Evolutionary conservation across 2,329 filamentous ascomycete genomes (phyloP), one percentile per base, ranked within the genome.

Genomic region (Trematosphaeria pertusa): DNA sequence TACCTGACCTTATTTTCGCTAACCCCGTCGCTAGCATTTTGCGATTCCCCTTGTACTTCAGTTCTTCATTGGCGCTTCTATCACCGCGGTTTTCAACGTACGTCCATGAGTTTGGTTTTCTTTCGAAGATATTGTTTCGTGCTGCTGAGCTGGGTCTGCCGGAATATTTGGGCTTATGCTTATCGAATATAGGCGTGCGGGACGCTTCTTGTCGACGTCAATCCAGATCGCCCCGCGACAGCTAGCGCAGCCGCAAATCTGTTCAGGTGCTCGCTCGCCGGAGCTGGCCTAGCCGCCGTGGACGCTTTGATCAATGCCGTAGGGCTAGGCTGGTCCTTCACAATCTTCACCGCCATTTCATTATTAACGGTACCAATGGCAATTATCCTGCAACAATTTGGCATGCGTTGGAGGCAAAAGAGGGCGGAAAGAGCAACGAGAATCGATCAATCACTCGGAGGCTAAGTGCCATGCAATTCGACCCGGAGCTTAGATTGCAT

Each of bases 161-260:
- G n/a, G n/a, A n/a, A n/a, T n/a, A n/a, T n/a, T n/a, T n/a, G n/a
- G n/a, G n/a, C n/a, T n/a, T n/a, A n/a, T n/a, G n/a, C n/a, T n/a
- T n/a, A 28, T 28, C 8, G 24, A 28, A 28, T 8, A 7, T 28
- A 28, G 24, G 24, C 24, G 24, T 28, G 24, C 12, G 24, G 24
- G 24, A 61, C 72, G 3, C 48, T 74, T 53, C 43, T 74, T 7
- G 58, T 74, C 6, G 72, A 74, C 38, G 52, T 72, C 10, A 69
- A 72, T 33, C 69, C 69, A 4, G 34, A 58, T 5, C 56, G 50
- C 9, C 70, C 71, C 2, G 52, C 63, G 7, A 73, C 70, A 5
- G 70, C 70, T 0, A 72, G 67, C 2, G 70, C 71, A 8, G 68
- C 57, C 6, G 55, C 55, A n/a, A 60, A 60, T 33, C 18, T 60